Conservation (phyloP, 805 yeast species). For the Candida sithepensis region DNA sequence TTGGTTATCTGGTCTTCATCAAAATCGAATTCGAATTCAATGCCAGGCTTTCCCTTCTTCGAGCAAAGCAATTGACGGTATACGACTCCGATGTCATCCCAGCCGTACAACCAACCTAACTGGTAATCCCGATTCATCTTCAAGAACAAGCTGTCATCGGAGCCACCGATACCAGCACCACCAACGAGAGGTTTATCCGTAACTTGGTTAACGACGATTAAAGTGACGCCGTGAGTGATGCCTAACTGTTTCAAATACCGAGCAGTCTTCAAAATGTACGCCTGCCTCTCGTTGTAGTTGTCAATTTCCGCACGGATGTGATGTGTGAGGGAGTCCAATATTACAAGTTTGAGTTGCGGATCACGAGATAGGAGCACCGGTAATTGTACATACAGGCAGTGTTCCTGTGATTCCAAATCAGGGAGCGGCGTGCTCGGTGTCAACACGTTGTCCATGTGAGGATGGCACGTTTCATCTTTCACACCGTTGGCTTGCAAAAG, state of each 20-base stretch:
- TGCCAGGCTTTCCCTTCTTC: constrained; percentile 7
- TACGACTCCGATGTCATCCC: constrained; percentile 46
- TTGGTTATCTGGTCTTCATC: constrained; percentile 17
- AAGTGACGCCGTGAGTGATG: constrained; percentile 44
- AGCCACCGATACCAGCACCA: constrained; percentile 4
- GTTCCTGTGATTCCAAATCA: constrained; percentile 72
- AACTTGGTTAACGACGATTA: constrained; percentile 78
- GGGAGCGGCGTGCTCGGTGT: constrained; percentile 28
- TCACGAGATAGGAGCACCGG: constrained; percentile 49
- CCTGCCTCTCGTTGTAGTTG: constrained; percentile 36
- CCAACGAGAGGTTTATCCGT: constrained; percentile 51
- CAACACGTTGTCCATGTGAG: constrained; percentile 32
- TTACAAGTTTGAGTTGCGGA: constrained; percentile 47
- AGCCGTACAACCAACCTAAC: constrained; percentile 69
- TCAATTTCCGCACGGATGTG: constrained; percentile 65
- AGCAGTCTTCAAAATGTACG: constrained; percentile 41
- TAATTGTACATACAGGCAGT: constrained; percentile 63
- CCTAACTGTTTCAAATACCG: constrained; percentile 50
- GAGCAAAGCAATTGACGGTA: constrained; percentile 26
- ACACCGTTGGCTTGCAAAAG: constrained; percentile 35
- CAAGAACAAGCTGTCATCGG: constrained; percentile 27
- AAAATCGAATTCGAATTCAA: constrained; percentile 13
- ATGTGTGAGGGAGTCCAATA: constrained; percentile 82
- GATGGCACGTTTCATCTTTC: constrained; percentile 21
- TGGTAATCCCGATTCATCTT: constrained; percentile 57